These are phyloP conservation scores for Fusarium citri DNA, from an alignment of 2,329 filamentous ascomycete species.

Conservation along the genomic window DNA sequence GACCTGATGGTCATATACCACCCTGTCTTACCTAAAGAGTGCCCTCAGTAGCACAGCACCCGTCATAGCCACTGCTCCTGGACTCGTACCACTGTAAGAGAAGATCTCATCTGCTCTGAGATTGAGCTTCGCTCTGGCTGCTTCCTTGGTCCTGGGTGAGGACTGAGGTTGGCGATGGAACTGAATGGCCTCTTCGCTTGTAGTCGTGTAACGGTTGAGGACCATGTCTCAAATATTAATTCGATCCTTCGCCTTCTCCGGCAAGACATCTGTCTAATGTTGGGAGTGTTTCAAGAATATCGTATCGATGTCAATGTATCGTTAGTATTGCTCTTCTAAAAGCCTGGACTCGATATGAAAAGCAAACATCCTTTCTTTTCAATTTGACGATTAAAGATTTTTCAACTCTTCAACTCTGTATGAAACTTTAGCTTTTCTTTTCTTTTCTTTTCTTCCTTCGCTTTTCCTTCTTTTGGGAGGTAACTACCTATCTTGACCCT, in stretches of 20 bases:
- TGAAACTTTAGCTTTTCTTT: background rate
- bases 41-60: conserved; percentile 51
- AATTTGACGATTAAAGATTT: background rate
- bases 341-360: conserved; percentile 37
- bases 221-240: conserved; percentile 51
- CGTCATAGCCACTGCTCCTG: conserved; percentile 50
- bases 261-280: conserved; percentile 30
- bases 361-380: conserved; percentile 16
- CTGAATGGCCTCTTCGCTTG: conserved; percentile 35
- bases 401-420: background rate
- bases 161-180: conserved; percentile 39
- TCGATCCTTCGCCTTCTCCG: conserved; percentile 40
- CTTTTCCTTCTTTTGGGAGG: background rate
- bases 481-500: too few relatives aligned
- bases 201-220: conserved; percentile 42
- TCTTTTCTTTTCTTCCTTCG: background rate
- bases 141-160: conserved; percentile 17
- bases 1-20: conserved; percentile 31
- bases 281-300: conserved; percentile 44
- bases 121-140: conserved; percentile 5
- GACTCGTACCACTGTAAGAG: conserved; percentile 50
- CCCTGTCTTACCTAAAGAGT: conserved; percentile 31
- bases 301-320: conserved; percentile 31
- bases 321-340: background rate
- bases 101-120: conserved; percentile 44